These are phyloP conservation scores for Didymella sp. DNA, from an alignment of 2,329 filamentous ascomycete genomes.

Conservation along the genomic window DNA sequence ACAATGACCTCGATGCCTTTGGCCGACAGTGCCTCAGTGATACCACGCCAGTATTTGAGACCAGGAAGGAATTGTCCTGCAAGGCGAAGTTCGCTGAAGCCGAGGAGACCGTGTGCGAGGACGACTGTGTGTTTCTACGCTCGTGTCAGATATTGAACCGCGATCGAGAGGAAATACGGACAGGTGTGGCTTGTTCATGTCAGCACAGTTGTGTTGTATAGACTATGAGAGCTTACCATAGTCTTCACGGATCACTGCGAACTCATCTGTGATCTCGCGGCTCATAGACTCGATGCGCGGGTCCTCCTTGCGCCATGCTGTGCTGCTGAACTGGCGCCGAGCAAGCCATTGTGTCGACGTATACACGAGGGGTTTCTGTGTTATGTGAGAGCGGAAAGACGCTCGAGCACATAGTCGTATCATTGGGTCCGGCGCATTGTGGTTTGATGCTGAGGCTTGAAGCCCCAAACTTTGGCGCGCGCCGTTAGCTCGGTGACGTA, in stretches of 20 bases:
- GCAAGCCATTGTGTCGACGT: slow-evolving; percentile 2
- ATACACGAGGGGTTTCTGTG: background rate
- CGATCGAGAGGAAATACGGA: slow-evolving; percentile 31
- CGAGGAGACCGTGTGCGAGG: slow-evolving; percentile 69
- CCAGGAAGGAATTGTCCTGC: slow-evolving; percentile 62
- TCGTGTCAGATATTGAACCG: slow-evolving; percentile 14
- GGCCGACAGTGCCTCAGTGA: slow-evolving; percentile 63
- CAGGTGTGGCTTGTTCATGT: slow-evolving; percentile 43
- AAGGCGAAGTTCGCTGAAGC: slow-evolving; percentile 68
- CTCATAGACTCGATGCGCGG: slow-evolving; percentile 61
- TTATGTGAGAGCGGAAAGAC: slow-evolving; percentile 31
- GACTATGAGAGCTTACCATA: slow-evolving; percentile 56
- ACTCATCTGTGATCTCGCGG: slow-evolving; percentile 65
- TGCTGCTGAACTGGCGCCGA: slow-evolving; percentile 33
- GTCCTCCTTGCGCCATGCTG: slow-evolving; percentile 48
- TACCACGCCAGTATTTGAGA: slow-evolving; percentile 70
- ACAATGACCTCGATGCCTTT: slow-evolving; percentile 68
- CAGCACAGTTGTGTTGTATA: slow-evolving; percentile 10
- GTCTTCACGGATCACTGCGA: slow-evolving; percentile 62
- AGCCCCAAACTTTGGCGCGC: slow-evolving; percentile 6
- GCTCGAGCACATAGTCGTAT: slow-evolving; percentile 40
- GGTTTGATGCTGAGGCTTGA: slow-evolving; percentile 19
- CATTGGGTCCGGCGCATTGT: slow-evolving; percentile 38
- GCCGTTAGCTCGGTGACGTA: slow-evolving; percentile 34
- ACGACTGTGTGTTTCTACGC: slow-evolving; percentile 63